Evolutionary conservation across 129 eudicot genomes (phyloP), one percentile per base, ranked within the genome.

Genomic region (Dittrichia graveolens): DNA sequence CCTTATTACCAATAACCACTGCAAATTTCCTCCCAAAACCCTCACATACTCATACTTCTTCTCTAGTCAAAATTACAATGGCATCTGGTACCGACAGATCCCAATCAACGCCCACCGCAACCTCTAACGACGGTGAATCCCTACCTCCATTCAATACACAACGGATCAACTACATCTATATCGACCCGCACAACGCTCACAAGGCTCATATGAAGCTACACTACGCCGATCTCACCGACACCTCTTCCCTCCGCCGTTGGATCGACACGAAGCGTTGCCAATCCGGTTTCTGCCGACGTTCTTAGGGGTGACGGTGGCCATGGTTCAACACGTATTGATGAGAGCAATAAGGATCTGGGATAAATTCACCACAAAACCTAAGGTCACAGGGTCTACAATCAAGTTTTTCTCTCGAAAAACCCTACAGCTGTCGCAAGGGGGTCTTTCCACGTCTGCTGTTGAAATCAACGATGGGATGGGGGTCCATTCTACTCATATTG

Each of bases 221-320:
- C 78, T 94, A 88, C 83, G 99, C 99, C 44, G 99, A 94, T 75
- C 91, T 94, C 52, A 76, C 89, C 53, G 99, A 94, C 83, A 97
- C 99, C 68, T 90, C 97, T 16, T 88, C 99, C 18, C 94, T 94
- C 65, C 87, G 99, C 66, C 91, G 99, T 41, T 90, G 97, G 99
- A 83, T 94, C 61, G 99, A 94, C 70, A 71, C 77, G 0, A 79
- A n/a, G n/a, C n/a, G n/a, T n/a, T n/a, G n/a, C n/a, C n/a, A n/a
- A n/a, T n/a, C n/a, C n/a, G n/a, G n/a, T n/a, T n/a, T n/a, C n/a
- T n/a, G n/a, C n/a, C n/a, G n/a, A n/a, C n/a, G n/a, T n/a, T n/a
- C n/a, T n/a, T n/a, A n/a, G n/a, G n/a, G n/a, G n/a, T n/a, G n/a
- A n/a, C n/a, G n/a, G n/a, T n/a, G n/a, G n/a, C n/a, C n/a, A n/a